Evolutionary conservation across 257 asterid species (phyloP).

Genomic region (Catharanthus roseus): DNA sequence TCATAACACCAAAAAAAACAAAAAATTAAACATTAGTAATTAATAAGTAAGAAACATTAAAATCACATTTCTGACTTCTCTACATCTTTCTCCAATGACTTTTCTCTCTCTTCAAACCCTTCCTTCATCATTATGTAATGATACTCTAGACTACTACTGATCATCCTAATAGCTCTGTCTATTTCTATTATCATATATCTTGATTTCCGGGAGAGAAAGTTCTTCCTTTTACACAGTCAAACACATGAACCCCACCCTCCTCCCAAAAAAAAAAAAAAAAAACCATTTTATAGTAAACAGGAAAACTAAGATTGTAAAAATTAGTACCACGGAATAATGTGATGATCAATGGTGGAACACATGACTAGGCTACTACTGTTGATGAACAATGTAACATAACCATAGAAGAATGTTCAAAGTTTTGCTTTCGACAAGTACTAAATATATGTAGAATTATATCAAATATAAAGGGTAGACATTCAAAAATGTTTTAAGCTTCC

Average conservation of each 20-base stretch:
- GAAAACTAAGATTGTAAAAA: not conserved
- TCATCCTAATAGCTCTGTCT: too few species aligned
- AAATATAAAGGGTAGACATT: conserved; percentile 13
- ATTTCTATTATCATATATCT: conserved; percentile 27
- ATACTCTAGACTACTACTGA: conserved; percentile 22
- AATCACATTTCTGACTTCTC: conserved; percentile 58
- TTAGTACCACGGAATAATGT: not conserved
- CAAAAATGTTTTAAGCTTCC: conserved; percentile 21
- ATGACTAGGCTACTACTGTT: too few species aligned
- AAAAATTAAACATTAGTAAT: too few species aligned
- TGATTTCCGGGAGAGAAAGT: conserved; percentile 49
- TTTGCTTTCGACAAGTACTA: conserved; percentile 18
- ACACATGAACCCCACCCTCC: not conserved
- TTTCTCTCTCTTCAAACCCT: conserved; percentile 38
- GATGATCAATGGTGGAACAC: too few species aligned
- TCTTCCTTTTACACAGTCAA: conserved; percentile 11
- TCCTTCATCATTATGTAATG: conserved; percentile 93
- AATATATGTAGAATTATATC: conserved; percentile 21
- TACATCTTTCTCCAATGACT: conserved; percentile 14
- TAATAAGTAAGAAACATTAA: conserved; percentile 24
- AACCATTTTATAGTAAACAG: not conserved
- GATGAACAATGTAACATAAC: conserved; percentile 31
- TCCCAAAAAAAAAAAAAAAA: not conserved
- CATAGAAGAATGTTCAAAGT: conserved; percentile 17
- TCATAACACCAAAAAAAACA: too few species aligned